Base-by-base conservation (phyloP, 2,329 filamentous ascomycete species). In the Harringtonia aguacate region DNA sequence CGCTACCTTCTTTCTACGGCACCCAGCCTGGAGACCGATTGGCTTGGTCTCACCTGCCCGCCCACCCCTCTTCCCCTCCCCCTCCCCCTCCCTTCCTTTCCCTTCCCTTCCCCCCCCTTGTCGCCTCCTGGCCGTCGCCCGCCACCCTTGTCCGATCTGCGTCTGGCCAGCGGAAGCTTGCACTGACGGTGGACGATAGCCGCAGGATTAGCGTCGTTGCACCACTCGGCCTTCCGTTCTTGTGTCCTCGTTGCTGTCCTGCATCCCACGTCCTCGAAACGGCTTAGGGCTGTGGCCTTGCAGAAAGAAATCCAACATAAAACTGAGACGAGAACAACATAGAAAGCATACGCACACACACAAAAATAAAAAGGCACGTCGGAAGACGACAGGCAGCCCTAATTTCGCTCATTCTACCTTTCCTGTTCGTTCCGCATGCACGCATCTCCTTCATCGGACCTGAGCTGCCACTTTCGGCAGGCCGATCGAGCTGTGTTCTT, bases 131-230 rank as follows among this genome's bases (percentile, higher is more conserved):
- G n/a, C n/a, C n/a, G n/a, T n/a, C n/a, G n/a, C n/a, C 14, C 8
- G 21, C 14, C 30, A 13, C 9, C 20, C 21, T 21, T 22, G 17
- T 39, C 31, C 36, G 33, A 40, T 36, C 37, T 18, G 31, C 9
- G 18, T 13, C 29, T 43, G 37, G 21, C 20, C 27, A 30, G 42
- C 41, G 39, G 35, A 44, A 36, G 42, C 42, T 44, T 37, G 37
- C 42, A 34, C 43, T n/a, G 33, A 22, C 17, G 30, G 40, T 20
- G 28, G 8, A 24, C 27, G 28, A 36, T 33, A 44, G 35, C 41
- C 45, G 44, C 44, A 42, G 38, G 35, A 36, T 46, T 46, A 48
- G 47, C 39, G 44, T 33, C 22, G 31, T 20, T 18, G 12, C 28
- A 39, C 22, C 6, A 3, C 36, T 15, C n/a, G 29, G 21, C 30